These are phyloP conservation scores for Primulina huaijiensis DNA, from an alignment of 257 asterid species.

Conservation along the genomic window DNA sequence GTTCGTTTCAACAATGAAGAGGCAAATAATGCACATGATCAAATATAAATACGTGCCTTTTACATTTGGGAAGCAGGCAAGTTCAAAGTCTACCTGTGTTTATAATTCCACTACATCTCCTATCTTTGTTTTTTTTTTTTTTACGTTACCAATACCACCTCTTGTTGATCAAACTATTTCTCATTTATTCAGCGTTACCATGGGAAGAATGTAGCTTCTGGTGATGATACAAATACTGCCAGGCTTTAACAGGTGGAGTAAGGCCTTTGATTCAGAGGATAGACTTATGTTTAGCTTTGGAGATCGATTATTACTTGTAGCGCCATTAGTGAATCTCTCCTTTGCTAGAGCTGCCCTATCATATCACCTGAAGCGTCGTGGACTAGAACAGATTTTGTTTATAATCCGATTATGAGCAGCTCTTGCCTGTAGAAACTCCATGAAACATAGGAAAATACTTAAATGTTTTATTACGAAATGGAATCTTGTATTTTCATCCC, in stretches of 20 bases:
- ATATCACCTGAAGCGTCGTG: constrained; percentile 20
- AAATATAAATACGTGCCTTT: constrained; percentile 89
- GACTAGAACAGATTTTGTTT: constrained; percentile 12
- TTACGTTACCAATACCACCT: not conserved
- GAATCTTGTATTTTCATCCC: constrained; percentile 23
- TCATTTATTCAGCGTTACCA: constrained; percentile 62
- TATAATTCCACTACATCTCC: not conserved
- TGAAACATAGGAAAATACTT: constrained; percentile 12
- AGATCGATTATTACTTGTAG: constrained; percentile 26
- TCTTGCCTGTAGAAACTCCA: constrained; percentile 22
- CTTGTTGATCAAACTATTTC: constrained; percentile 13
- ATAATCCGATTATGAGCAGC: constrained; percentile 22
- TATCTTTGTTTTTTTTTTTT: not conserved
- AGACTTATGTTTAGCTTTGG: constrained; percentile 33
- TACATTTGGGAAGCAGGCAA: constrained; percentile 91
- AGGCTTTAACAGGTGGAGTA: constrained; percentile 51
- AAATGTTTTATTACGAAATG: constrained; percentile 7
- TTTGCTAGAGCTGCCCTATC: constrained; percentile 22
- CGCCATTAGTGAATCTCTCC: constrained; percentile 22
- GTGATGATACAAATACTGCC: constrained; percentile 47
- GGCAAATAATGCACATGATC: constrained; percentile 98
- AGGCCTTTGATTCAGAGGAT: constrained; percentile 33
- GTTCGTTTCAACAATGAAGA: constrained; percentile 85
- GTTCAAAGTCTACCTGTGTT: constrained; percentile 4
- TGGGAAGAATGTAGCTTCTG: constrained; percentile 64